Evolutionary conservation across 1,284 basidiomycete species (phyloP), one percentile per base, ranked within the genome.

Genomic region (Golubevia sp.): DNA sequence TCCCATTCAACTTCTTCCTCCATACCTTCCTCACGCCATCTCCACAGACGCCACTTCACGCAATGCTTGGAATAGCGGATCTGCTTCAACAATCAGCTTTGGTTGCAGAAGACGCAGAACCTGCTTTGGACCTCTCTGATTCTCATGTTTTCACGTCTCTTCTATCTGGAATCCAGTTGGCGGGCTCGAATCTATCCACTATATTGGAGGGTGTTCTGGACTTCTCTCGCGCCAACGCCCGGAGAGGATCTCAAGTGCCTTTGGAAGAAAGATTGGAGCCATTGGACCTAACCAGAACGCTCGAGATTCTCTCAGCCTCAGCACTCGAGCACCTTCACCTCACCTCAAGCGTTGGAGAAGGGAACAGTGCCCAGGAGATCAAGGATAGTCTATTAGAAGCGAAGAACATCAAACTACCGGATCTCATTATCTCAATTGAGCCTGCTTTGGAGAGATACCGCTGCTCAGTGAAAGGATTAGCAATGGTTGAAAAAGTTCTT

Each of bases 171-270:
- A 74, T 72, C 59, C 65, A 68, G 26, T 58, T 74, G n/a, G 66
- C 70, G 1, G 70, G 69, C 20, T 62, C 64, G 58, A 73, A 73
- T 55, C 63, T 75, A 56, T 66, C 63, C n/a, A 60, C 67, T 21
- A 70, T 73, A 56, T 70, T 77, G 20, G 74, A 77, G 55, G 74
- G 76, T 24, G 58, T 77, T 51, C 67, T 77, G 55, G 70, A 71
- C 60, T 76, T 77, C 38, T 13, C 13, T 44, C 38, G 38, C 11
- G 38, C 38, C 13, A 44, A 18, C 18, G 38, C 11, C 11, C 13
- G 38, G 11, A 8, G 38, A 44, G 38, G 18, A 44, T 13, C 38
- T 44, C 18, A 52, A 69, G 73, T 21, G 62, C 65, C 25, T 53
- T 76, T n/a, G 61, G 69, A 50, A 38, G 68, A 60, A 66, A 58